Evolutionary conservation across 805 yeast species (phyloP).

Genomic region (Scheffersomyces spartinae): DNA sequence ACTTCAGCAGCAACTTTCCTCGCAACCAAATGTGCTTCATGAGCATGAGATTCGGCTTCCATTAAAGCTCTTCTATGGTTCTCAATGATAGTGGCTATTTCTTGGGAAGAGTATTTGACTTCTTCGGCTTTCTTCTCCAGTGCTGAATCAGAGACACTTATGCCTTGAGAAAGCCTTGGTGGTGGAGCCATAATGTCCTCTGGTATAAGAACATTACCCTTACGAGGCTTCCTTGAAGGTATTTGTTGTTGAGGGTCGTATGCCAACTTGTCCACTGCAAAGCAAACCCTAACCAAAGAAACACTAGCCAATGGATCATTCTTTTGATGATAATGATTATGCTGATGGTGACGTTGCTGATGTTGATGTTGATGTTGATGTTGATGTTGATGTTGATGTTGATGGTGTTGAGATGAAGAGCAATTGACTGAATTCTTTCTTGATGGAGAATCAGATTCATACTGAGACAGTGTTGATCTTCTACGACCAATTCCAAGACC

Average conservation of each 20-base stretch:
- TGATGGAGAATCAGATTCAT: too few relatives aligned
- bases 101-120: conserved; percentile 29
- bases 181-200: conserved; percentile 58
- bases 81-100: conserved; percentile 46
- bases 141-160: conserved; percentile 18
- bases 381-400: too few relatives aligned
- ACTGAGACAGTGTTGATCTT: too few relatives aligned
- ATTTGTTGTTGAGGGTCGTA: conserved; percentile 45
- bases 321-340: too few relatives aligned
- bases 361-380: too few relatives aligned
- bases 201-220: conserved; percentile 37
- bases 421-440: too few relatives aligned
- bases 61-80: conserved; percentile 40
- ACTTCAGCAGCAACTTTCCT: conserved; percentile 61
- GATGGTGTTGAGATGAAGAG: too few relatives aligned
- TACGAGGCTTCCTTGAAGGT: conserved; percentile 29
- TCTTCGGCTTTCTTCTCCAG: conserved; percentile 10
- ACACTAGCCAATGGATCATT: too few relatives aligned
- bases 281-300: conserved; percentile 53
- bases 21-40: conserved; percentile 67
- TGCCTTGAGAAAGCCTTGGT: conserved; percentile 57
- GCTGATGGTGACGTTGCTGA: too few relatives aligned
- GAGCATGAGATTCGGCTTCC: conserved; percentile 63
- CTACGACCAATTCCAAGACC: too few relatives aligned
- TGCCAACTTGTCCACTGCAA: conserved; percentile 62